Conservation (phyloP, 75 land plant genomes). For the Picea glauca region DNA sequence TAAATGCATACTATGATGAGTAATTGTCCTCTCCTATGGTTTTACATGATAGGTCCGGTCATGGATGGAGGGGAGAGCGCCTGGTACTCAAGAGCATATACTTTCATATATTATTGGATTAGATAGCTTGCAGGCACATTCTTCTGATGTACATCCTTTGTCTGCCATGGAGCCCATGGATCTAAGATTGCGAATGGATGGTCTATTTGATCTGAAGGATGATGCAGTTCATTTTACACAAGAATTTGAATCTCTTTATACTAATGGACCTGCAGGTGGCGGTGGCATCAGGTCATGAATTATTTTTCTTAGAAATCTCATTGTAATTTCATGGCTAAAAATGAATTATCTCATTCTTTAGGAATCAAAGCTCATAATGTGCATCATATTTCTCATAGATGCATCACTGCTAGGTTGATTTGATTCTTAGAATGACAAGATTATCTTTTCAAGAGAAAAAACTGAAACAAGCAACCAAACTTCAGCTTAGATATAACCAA, state of each 20-base stretch:
- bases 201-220: conserved; percentile 56
- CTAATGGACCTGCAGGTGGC: conserved; percentile 99
- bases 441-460: background rate
- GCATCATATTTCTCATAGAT: background rate
- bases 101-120: conserved; percentile 79
- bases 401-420: background rate
- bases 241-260: conserved; percentile 90
- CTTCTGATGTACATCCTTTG: conserved; percentile 2
- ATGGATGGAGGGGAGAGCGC: conserved; percentile 79
- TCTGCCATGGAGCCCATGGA: conserved; percentile 26
- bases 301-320: background rate
- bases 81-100: conserved; percentile 39
- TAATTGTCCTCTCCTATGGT: background rate
- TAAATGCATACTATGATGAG: background rate
- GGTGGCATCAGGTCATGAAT: conserved; percentile 83
- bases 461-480: background rate
- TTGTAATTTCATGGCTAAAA: background rate
- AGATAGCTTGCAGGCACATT: conserved; percentile 60
- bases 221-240: conserved; percentile 59
- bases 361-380: background rate
- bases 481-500: background rate
- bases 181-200: conserved; percentile 89
- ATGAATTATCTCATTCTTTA: background rate
- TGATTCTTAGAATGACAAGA: background rate
- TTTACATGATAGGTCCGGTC: conserved; percentile 57